Evolutionary conservation across 2,329 filamentous ascomycete species (phyloP), one percentile per base, ranked within the genome.

Genomic region (Aspergillus awamori): DNA sequence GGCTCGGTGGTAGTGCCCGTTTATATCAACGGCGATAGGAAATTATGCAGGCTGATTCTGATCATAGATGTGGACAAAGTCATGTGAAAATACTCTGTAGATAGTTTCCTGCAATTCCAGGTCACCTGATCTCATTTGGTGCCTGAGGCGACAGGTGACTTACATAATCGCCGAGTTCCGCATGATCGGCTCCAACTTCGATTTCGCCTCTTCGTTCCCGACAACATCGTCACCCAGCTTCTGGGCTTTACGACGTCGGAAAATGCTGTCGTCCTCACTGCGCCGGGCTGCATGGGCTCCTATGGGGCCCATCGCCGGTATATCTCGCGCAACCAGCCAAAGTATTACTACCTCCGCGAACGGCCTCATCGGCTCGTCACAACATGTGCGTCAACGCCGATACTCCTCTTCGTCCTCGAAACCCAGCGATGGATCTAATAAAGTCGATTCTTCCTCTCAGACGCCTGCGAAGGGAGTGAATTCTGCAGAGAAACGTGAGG

Each of bases 391-490:
- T 66, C 79, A 81, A 67, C 76, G 79, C 63, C 76, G 79, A 59
- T 80, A 81, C 71, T 81, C 80, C 47, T 81, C 79, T 58, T 75
- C 73, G 30, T 81, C 80, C 38, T 81, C 79, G n/a, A 82, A 82
- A 65, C 79, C 79, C 3, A 81, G 79, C 62, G 79, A 81, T 73
- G 79, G 79, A 53, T 77, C 79, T 15, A 72, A 74, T 48, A 72
- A 71, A 20, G 68, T 79, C 61, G 77, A 80, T 69, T 67, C 77
- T 11, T 76, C 77, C 24, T 73, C 73, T 36, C 74, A 75, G 58
- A 69, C 75, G 47, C 74, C 75, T 22, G 66, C 76, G 8, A 78
- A 78, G 65, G 70, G 71, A 36, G 77, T 79, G 54, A 77, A 69
- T 57, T 72, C 75, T 17, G 70, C 67, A 36, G 75, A 76, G 58